Conservation (phyloP, 2,329 filamentous ascomycete species). For the Pleomassaria siparia region DNA sequence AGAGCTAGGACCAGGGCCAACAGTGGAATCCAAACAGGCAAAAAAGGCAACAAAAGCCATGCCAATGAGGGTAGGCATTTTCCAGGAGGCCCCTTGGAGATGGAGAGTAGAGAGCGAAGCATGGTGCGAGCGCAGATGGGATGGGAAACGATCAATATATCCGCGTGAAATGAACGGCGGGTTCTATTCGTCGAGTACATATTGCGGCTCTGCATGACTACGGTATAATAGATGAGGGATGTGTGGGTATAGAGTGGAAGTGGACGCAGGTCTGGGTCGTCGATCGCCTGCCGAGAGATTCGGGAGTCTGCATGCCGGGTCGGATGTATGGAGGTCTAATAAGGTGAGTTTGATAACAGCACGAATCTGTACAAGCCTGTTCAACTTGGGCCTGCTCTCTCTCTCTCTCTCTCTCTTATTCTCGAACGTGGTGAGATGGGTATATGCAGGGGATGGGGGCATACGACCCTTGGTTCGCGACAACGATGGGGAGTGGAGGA, state of each 20-base stretch:
- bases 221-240: slow-evolving; percentile 12
- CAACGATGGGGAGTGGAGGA: not conserved
- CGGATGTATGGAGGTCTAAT: not conserved
- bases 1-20: slow-evolving; percentile 22
- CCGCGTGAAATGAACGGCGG: not conserved
- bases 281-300: not conserved
- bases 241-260: slow-evolving; percentile 2
- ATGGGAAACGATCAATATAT: slow-evolving; percentile 13
- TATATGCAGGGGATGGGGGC: too few relatives aligned
- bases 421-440: too few relatives aligned
- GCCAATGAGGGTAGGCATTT: slow-evolving; percentile 16
- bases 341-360: slow-evolving; percentile 1
- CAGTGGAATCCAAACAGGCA: slow-evolving; percentile 3
- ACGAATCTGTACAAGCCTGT: too few relatives aligned
- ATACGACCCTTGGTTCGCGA: too few relatives aligned
- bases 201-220: slow-evolving; percentile 18
- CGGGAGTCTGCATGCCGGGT: not conserved
- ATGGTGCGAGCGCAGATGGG: slow-evolving; percentile 6
- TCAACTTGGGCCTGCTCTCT: too few relatives aligned
- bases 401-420: too few relatives aligned
- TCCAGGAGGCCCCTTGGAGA: slow-evolving; percentile 4
- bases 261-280: slow-evolving; percentile 3
- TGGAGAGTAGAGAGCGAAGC: slow-evolving; percentile 8
- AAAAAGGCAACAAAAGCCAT: slow-evolving; percentile 11
- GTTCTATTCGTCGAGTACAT: slow-evolving; percentile 11